Conservation (phyloP, 192 early-diverging fungal genomes). For the Geranomyces variabilis region DNA sequence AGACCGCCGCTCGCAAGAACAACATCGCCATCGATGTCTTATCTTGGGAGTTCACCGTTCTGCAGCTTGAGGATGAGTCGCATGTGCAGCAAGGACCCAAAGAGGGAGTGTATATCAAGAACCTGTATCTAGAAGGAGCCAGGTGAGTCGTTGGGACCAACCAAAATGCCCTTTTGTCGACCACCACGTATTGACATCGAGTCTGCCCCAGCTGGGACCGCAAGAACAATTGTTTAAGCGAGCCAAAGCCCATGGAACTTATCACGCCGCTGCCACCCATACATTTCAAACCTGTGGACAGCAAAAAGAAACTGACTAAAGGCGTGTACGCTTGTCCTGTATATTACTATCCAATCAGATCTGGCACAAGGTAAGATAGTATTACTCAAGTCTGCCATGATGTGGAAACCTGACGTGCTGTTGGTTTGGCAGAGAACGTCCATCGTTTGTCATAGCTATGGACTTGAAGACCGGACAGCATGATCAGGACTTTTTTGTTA, state of each 20-base stretch:
- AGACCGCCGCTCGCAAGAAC: constrained; percentile 60
- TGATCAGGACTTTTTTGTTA: constrained; percentile 63
- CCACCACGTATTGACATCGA: not conserved
- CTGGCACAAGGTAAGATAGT: constrained; percentile 53
- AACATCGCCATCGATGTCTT: constrained; percentile 60
- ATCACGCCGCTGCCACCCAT: constrained; percentile 61
- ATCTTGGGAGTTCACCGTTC: constrained; percentile 63
- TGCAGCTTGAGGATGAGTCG: constrained; percentile 62
- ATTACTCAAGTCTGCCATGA: not conserved
- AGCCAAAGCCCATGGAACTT: constrained; percentile 65
- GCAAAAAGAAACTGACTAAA: constrained; percentile 59
- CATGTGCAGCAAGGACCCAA: constrained; percentile 51
- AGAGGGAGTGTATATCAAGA: constrained; percentile 63
- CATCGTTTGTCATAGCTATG: constrained; percentile 62
- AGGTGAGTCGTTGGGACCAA: no score
- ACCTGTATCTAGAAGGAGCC: constrained; percentile 64
- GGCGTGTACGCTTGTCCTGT: constrained; percentile 61
- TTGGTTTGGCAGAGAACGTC: constrained; percentile 50
- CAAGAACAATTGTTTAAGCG: constrained; percentile 62
- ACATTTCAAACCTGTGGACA: constrained; percentile 64
- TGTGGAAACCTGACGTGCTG: not conserved
- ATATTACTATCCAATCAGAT: constrained; percentile 62
- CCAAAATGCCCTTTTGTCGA: constrained; percentile 4
- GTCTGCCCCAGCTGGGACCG: constrained; percentile 51
- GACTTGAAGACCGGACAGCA: constrained; percentile 60